Evolutionary conservation across 805 yeast species (phyloP).

Genomic region (Metschnikowia kunwiensis): DNA sequence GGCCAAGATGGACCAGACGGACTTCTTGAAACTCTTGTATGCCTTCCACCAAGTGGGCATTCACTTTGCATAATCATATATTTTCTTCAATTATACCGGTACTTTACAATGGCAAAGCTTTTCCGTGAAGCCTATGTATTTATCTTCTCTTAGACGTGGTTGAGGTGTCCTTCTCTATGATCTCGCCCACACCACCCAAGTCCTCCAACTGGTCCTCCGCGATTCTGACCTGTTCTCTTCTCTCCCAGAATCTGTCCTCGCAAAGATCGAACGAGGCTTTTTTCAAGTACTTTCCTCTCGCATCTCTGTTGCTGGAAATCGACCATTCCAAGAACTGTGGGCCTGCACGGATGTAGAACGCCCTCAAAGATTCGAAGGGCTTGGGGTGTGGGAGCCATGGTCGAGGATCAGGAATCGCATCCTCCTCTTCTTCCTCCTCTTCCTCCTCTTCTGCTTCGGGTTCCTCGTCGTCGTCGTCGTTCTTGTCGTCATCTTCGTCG

Average conservation of each 20-base stretch:
- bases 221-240: constrained; percentile 85
- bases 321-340: constrained; percentile 91
- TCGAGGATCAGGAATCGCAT: constrained; percentile 81
- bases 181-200: constrained; percentile 85
- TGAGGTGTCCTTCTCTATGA: constrained; percentile 67
- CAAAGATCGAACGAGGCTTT: constrained; percentile 85
- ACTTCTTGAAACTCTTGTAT: constrained; percentile 77
- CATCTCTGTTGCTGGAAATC: constrained; percentile 76
- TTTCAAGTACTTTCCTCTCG: constrained; percentile 87
- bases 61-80: constrained; percentile 86
- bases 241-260: constrained; percentile 98
- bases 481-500: constrained; percentile 37
- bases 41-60: constrained; percentile 97
- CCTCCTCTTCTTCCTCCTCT: constrained; percentile 57
- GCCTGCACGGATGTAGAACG: constrained; percentile 83
- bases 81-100: constrained; percentile 3
- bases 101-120: no score
- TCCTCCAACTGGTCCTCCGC: constrained; percentile 90
- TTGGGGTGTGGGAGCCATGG: constrained; percentile 98
- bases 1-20: constrained; percentile 92
- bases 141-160: constrained; percentile 50
- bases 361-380: constrained; percentile 80
- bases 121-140: no score
- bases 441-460: constrained; percentile 69
- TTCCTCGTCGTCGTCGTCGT: constrained; percentile 44